phyloP scores from a whole-genome alignment of 805 yeast genomes.

The Ascoidea asiatica region DNA sequence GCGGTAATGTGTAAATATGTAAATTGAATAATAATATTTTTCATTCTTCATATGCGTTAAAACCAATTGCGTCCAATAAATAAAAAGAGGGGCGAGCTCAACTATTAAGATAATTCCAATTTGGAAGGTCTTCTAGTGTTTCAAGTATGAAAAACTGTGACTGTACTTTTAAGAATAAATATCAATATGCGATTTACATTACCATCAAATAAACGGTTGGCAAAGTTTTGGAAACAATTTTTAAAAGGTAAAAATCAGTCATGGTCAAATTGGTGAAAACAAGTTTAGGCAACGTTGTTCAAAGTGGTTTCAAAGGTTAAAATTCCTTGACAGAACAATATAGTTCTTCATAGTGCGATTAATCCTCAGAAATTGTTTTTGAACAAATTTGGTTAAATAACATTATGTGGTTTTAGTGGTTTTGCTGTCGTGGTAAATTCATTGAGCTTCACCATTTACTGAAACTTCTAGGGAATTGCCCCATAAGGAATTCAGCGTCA shows the following conservation, averaged over 20 bases:
- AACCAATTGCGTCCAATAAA: constrained; percentile 30
- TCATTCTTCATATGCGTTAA: constrained; percentile 67
- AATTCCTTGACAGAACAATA: constrained; percentile 78
- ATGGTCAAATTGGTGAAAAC: constrained; percentile 88
- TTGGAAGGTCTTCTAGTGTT: constrained; percentile 69
- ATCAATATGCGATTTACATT: constrained; percentile 70
- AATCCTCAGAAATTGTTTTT: constrained; percentile 89
- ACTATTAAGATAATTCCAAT: constrained; percentile 80
- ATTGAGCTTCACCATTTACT: constrained; percentile 90
- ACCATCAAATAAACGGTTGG: constrained; percentile 99
- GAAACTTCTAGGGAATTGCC: constrained; percentile 97
- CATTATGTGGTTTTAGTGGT: constrained; percentile 94
- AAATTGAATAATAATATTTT: constrained; percentile 32
- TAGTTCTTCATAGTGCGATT: constrained; percentile 88
- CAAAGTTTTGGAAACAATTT: constrained; percentile 78
- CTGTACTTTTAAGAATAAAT: constrained; percentile 77
- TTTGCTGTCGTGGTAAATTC: constrained; percentile 95
- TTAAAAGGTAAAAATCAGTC: constrained; percentile 59
- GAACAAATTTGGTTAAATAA: constrained; percentile 67
- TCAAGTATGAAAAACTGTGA: constrained; percentile 83
- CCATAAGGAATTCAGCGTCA: constrained; percentile 95
- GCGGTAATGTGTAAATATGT: constrained; percentile 84
- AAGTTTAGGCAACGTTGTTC: constrained; percentile 83
- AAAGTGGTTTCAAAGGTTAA: constrained; percentile 70
- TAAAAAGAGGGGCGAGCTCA: constrained; percentile 84